Evolutionary conservation across 331 rosid genomes (phyloP), one percentile per base, ranked within the genome.

Genomic region (Malus hybrid): DNA sequence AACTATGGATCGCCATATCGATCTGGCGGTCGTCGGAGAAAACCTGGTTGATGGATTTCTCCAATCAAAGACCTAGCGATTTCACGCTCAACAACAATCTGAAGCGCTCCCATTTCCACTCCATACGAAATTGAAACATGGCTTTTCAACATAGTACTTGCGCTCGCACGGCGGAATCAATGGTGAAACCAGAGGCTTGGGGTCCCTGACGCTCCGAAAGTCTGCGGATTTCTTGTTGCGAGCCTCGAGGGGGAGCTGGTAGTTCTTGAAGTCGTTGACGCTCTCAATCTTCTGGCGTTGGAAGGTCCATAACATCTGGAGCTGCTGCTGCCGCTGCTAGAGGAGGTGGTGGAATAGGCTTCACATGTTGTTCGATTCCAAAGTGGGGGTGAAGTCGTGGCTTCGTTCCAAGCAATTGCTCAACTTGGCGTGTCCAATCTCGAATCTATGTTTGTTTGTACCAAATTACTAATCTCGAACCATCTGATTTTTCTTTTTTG

Each of bases 231-330:
- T 33, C 1, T 79, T 27, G 28, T 33, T 69, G n/a, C 84, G 89
- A 44, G 90, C 74, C 57, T 79, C 24, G 4, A 83, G 77, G 2
- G 98, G 98, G 20, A 94, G 98, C 81, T 94, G 98, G 81, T 94
- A 97, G 90, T 94, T 94, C 87, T 94, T 94, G 79, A 94, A 94
- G 74, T 94, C 99, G 77, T 88, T 91, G 54, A 84, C 98, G 65
- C 87, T 91, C 65, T 94, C 97, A 80, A 94, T 94, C 75, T 94
- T 97, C 55, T 90, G 95, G 6, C 97, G 88, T 79, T 93, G 98
- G 84, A 86, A 93, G 10, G 90, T 64, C 98, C 98, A 94, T 87
- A 94, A 94, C 96, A 91, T 87, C 83, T 91, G 98, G 3, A 94
- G 97, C 81, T 93, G 97, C 39, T 93, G 97, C 72, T 93, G 97